Conservation (phyloP, 2,329 filamentous ascomycete species). For the Knoxdaviesia capensis region DNA sequence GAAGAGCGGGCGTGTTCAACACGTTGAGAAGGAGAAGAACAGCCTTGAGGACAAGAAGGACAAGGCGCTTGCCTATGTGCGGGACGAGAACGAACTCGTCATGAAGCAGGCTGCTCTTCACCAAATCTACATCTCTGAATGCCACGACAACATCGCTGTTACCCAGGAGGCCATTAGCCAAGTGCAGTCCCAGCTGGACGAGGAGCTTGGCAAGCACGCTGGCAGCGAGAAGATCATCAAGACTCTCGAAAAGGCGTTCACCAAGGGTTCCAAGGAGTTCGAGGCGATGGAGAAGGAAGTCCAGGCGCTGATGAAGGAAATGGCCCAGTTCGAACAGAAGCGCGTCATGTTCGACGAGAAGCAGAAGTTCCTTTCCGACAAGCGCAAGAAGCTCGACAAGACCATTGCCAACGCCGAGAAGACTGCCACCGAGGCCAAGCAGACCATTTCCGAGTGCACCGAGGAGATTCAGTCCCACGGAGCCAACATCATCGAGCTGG, state of each 20-base stretch:
- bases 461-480: conserved; percentile 61
- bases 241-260: conserved; percentile 66
- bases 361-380: conserved; percentile 76
- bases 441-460: conserved; percentile 56
- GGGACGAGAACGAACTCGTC: conserved; percentile 81
- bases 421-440: conserved; percentile 52
- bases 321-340: conserved; percentile 88
- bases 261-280: conserved; percentile 63
- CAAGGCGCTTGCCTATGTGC: conserved; percentile 71
- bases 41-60: conserved; percentile 91
- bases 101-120: conserved; percentile 83
- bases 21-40: conserved; percentile 94
- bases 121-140: conserved; percentile 77
- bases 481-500: conserved; percentile 55
- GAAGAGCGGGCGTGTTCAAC: conserved; percentile 87
- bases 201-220: conserved; percentile 78
- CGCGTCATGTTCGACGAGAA: conserved; percentile 96
- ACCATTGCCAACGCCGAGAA: conserved; percentile 58
- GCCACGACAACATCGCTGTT: conserved; percentile 70
- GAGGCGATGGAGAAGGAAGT: conserved; percentile 66
- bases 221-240: conserved; percentile 84
- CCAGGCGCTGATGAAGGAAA: conserved; percentile 63
- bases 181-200: conserved; percentile 69
- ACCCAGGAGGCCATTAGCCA: conserved; percentile 81
- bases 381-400: conserved; percentile 91